Base-by-base conservation (phyloP, 495 filamentous ascomycete genomes). In the Lasiosphaeria hispida region DNA sequence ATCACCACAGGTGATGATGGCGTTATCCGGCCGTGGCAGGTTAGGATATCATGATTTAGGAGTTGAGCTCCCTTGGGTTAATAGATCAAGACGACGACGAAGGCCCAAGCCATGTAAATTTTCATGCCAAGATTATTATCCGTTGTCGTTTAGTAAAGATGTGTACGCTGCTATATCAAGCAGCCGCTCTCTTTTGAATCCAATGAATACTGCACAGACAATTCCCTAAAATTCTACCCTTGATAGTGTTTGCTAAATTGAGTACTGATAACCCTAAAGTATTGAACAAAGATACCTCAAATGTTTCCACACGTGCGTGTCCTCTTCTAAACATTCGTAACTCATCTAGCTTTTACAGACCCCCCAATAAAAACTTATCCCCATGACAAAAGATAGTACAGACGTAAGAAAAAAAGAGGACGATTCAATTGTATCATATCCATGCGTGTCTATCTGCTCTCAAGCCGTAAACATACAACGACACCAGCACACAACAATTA, bases 1-100 rank as follows among this genome's bases (percentile, higher is more conserved):
- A 76, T 93, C 10, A 87, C 86, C 8, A 90, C 88, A 2, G 90
- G 88, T 4, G 90, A 95, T 65, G 90, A 95, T 72, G 90, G 90
- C 0, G 78, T 80, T 43, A 83, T 93, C 34, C 84, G 85, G 60
- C 80, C 89, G 7, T 95, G 90, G 90, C 63, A 75, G 60, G 60
- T 78, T 14, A 55, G 67, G 53, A 53, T 55, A 53, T 57, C 55
- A 15, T 59, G 49, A 54, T 43, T 34, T 19, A 52, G 39, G 23
- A 30, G 23, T 2, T 30, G 23, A 30, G 23, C 23, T 30, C 23
- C 23, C 23, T 30, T 42, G 4, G 10, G 11, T 34, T 30, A 34
- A 33, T 39, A 39, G 10, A 48, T 19, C 35, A 10, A 17, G 15
- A 17, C 41, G 47, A 17, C 41, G 47, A 56, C 34, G 42, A 52